Base-by-base conservation (phyloP, 495 filamentous ascomycete genomes). In the Lichenothelia convexa region DNA sequence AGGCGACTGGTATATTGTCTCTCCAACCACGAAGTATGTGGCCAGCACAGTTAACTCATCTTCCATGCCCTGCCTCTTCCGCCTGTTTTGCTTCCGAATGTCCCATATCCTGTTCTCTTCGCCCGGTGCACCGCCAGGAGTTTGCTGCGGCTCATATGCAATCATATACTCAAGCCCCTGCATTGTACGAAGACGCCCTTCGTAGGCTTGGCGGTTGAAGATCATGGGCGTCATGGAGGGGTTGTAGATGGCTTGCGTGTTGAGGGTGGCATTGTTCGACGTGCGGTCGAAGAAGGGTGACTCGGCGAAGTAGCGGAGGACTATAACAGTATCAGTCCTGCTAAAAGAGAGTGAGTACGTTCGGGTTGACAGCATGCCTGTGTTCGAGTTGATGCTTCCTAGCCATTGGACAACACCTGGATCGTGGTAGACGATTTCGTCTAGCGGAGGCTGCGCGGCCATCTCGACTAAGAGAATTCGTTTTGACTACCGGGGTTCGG, bases 211-310 rank as follows among this genome's bases (percentile, higher is more conserved):
- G 17, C 84, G 74, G 2, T 77, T 84, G 41, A 66, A 55, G 21
- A 80, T 52, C 21, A 78, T 59, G 9, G 31, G 49, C 11, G 49
- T 48, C 53, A 80, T 68, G 45, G 70, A 67, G 1, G 53, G 58
- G 50, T 86, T 84, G 61, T 67, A 75, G 41, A 66, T 67, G 18
- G 81, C 77, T 54, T 95, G 86, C 36, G 66, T 70, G 40, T 70
- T 68, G 29, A 93, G 53, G 4, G 75, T 68, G 40, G 72, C 73
- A 54, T 95, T 95, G 58, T 93, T 94, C 22, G 82, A 85, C 6
- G 75, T 84, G 18, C 60, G 62, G 49, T 97, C 89, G 55, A 80
- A 95, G 63, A 93, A 97, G 0, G 84, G 82, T 2, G 83, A 93
- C 43, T 78, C 59, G 33, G 73, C 69, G 53, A 97, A 94, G 56